phyloP scores from a whole-genome alignment of 805 yeast genomes.

The Candida andamanensis region DNA sequence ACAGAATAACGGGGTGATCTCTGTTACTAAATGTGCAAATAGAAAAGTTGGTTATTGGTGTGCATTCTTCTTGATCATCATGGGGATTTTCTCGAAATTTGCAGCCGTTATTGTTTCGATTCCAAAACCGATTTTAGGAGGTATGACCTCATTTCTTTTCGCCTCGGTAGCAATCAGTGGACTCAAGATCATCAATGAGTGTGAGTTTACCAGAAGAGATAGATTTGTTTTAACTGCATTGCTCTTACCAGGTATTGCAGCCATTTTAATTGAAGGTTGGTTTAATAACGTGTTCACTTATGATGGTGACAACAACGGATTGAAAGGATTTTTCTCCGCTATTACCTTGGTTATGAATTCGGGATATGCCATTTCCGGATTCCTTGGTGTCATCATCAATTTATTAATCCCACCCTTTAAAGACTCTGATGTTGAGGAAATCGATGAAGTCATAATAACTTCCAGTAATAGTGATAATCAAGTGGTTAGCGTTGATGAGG shows the following conservation, averaged over 20 bases:
- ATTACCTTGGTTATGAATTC: constrained; percentile 67
- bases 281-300: constrained; percentile 62
- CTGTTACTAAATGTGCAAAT: constrained; percentile 87
- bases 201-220: constrained; percentile 66
- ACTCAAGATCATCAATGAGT: constrained; percentile 55
- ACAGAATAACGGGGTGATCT: constrained; percentile 92
- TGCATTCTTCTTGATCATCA: constrained; percentile 70
- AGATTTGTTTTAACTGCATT: constrained; percentile 66
- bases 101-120: constrained; percentile 81
- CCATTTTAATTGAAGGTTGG: constrained; percentile 62
- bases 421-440: constrained; percentile 44
- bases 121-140: constrained; percentile 56
- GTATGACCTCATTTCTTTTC: constrained; percentile 78
- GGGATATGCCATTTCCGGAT: constrained; percentile 67
- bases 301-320: constrained; percentile 50
- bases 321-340: constrained; percentile 62
- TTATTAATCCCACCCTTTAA: constrained; percentile 55
- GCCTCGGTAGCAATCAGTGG: constrained; percentile 79
- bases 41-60: constrained; percentile 77
- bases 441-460: constrained; percentile 43
- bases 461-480: too few relatives aligned
- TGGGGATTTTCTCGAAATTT: constrained; percentile 86
- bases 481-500: too few relatives aligned
- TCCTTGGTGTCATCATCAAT: constrained; percentile 58
- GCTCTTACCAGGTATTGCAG: constrained; percentile 61